These are phyloP conservation scores for Aphanomyces invadans DNA, from an alignment of 352 stramenopile genomes.

Conservation along the genomic window DNA sequence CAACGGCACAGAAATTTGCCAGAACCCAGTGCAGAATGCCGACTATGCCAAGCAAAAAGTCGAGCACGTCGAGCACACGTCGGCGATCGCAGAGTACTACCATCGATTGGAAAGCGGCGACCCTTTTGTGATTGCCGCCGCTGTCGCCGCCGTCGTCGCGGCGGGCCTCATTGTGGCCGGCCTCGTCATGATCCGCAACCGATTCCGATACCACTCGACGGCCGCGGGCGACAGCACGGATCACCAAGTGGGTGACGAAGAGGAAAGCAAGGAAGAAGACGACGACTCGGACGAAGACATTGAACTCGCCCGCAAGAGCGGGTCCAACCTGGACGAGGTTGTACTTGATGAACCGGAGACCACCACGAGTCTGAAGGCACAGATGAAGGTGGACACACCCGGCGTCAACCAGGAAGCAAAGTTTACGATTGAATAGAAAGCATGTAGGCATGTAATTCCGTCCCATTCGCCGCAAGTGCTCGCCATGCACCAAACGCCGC, in stretches of 20 bases:
- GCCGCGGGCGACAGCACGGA: neutral
- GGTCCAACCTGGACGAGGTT: neutral
- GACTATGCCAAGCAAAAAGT: slow-evolving; percentile 11
- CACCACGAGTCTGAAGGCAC: neutral
- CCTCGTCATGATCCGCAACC: neutral
- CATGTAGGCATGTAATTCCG: neutral
- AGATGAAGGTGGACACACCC: slow-evolving; percentile 17
- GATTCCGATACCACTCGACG: neutral
- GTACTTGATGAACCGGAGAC: slow-evolving; percentile 3
- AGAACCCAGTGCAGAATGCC: slow-evolving; percentile 7
- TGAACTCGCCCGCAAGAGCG: neutral
- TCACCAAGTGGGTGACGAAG: slow-evolving; percentile 7
- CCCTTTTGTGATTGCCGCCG: neutral
- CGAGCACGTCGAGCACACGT: slow-evolving; percentile 8
- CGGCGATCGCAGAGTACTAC: neutral
- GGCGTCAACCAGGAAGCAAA: neutral
- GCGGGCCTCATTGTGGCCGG: neutral
- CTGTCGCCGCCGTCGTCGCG: neutral
- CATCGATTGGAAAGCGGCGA: neutral
- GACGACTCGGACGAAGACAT: slow-evolving; percentile 10
- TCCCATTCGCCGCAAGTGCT: neutral
- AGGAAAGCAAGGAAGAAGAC: slow-evolving; percentile 9
- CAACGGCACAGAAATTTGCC: slow-evolving; percentile 12
- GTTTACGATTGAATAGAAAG: slow-evolving; percentile 8
- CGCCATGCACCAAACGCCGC: too few species aligned